These are phyloP conservation scores for Adansonia grandidieri DNA, from an alignment of 441 rosid genomes.

Conservation along the genomic window DNA sequence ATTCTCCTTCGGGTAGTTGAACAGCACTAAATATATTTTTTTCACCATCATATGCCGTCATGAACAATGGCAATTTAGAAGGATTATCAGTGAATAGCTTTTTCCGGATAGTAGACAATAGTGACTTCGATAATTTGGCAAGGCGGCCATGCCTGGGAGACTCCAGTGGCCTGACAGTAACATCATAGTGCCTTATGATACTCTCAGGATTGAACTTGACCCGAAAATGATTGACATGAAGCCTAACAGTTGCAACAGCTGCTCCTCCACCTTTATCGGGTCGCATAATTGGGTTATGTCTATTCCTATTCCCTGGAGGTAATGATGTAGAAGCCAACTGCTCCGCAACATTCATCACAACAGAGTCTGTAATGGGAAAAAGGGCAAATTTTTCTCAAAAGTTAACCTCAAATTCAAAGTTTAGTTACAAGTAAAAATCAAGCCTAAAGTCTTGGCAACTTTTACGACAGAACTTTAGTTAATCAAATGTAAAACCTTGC, in stretches of 20 bases:
- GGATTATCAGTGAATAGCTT: slow-evolving; percentile 59
- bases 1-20: slow-evolving; percentile 55
- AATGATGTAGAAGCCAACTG: slow-evolving; percentile 22
- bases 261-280: slow-evolving; percentile 70
- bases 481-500: neutral
- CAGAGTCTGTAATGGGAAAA: slow-evolving; percentile 24
- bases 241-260: slow-evolving; percentile 42
- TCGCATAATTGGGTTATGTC: slow-evolving; percentile 48
- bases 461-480: neutral
- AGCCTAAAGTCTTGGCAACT: neutral
- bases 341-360: slow-evolving; percentile 29
- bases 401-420: neutral
- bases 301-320: slow-evolving; percentile 19
- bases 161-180: slow-evolving; percentile 55
- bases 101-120: slow-evolving; percentile 53
- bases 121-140: slow-evolving; percentile 47
- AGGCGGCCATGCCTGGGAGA: slow-evolving; percentile 38
- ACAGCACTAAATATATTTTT: slow-evolving; percentile 82
- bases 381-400: neutral
- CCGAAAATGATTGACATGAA: slow-evolving; percentile 68
- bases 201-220: slow-evolving; percentile 56
- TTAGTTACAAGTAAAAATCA: neutral
- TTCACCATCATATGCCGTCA: slow-evolving; percentile 90
- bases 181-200: slow-evolving; percentile 63
- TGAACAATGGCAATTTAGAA: slow-evolving; percentile 50